Evolutionary conservation across 1,284 basidiomycete genomes (phyloP).

Genomic region (Peniophora sp.): DNA sequence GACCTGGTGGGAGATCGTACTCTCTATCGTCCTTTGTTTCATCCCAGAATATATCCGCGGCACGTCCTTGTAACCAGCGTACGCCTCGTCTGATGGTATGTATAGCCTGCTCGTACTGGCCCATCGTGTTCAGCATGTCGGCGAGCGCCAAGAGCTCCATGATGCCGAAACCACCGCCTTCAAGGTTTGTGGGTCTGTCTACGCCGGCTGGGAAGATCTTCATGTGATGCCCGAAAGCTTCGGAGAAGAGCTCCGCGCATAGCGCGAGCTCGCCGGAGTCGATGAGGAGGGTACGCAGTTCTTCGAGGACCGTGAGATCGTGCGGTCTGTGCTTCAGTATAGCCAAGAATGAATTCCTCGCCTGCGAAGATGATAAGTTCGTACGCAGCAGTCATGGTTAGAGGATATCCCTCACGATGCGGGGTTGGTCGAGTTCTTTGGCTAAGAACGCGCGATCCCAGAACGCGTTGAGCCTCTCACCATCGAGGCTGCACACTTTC

Average conservation of each 20-base stretch:
- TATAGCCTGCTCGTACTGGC: conserved; percentile 64
- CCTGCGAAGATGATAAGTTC: conserved; percentile 32
- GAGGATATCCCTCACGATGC: conserved; percentile 44
- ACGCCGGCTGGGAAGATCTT: conserved; percentile 25
- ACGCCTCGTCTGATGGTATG: conserved; percentile 69
- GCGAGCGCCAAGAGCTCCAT: conserved; percentile 73
- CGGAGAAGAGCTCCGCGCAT: conserved; percentile 60
- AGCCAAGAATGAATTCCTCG: conserved; percentile 67
- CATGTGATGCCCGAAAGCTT: conserved; percentile 46
- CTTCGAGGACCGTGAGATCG: conserved; percentile 73
- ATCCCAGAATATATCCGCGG: conserved; percentile 76
- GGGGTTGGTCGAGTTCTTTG: conserved; percentile 65
- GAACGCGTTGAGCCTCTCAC: conserved; percentile 75
- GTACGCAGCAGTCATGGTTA: not conserved
- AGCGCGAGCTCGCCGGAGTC: conserved; percentile 57
- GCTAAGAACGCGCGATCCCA: conserved; percentile 89
- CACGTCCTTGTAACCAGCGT: conserved; percentile 84
- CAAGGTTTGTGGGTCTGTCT: conserved; percentile 17
- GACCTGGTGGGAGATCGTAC: conserved; percentile 52
- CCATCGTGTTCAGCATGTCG: conserved; percentile 73
- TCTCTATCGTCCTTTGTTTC: conserved; percentile 82
- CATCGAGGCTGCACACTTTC: conserved; percentile 76
- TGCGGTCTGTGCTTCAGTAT: conserved; percentile 76
- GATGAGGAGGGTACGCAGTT: conserved; percentile 74
- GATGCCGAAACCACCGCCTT: conserved; percentile 44